Evolutionary conservation across 2,329 filamentous ascomycete species (phyloP).

Genomic region (Xylaria sp.): DNA sequence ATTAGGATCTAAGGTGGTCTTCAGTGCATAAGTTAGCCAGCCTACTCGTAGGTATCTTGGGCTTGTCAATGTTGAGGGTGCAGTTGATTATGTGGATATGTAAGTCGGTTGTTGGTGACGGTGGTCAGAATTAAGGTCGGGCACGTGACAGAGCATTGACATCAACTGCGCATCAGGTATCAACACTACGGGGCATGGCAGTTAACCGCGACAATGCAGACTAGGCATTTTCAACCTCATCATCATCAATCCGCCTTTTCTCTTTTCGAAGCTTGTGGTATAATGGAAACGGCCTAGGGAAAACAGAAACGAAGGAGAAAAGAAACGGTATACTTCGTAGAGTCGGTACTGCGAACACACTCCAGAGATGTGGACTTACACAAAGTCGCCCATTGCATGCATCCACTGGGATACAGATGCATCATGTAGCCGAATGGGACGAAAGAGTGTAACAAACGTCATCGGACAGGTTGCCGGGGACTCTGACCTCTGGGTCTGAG

Average conservation of each 20-base stretch:
- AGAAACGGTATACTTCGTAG: no score
- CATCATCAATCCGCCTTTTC: no score
- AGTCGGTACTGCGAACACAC: no score
- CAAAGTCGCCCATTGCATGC: neutral
- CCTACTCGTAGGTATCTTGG: neutral
- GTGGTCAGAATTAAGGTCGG: neutral
- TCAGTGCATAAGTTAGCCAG: neutral
- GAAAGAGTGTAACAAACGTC: neutral
- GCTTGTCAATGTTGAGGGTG: neutral
- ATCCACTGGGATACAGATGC: neutral
- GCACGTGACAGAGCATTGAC: neutral
- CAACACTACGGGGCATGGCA: neutral
- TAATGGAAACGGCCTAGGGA: neutral
- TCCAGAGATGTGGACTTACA: neutral
- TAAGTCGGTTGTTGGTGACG: neutral
- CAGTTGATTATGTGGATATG: neutral
- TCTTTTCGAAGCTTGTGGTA: no score
- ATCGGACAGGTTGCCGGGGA: neutral
- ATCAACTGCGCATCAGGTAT: neutral
- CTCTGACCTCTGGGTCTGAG: no score
- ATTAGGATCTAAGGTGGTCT: neutral
- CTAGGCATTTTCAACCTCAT: no score
- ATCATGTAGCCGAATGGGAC: neutral
- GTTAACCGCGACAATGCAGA: no score
- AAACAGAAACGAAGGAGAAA: neutral